phyloP scores from a whole-genome alignment of 805 yeast species.

The Candida oleophila region DNA sequence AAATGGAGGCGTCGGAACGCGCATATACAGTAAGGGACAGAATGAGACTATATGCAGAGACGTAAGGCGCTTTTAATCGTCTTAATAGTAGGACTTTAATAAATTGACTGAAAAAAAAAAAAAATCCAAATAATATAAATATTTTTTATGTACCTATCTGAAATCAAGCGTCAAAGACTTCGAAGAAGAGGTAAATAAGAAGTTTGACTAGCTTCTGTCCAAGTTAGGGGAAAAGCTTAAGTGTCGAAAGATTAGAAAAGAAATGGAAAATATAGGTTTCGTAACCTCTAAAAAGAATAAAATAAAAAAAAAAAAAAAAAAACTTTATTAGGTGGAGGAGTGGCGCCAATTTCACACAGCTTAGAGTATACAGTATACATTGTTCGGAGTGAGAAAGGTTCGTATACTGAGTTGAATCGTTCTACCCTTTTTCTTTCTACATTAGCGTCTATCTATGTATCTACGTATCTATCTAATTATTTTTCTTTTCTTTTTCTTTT shows the following conservation, averaged over 20 bases:
- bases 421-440: not conserved
- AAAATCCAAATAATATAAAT: not conserved
- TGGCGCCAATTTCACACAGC: not conserved
- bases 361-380: not conserved
- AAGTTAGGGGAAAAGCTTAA: not conserved
- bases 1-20: conserved; percentile 1
- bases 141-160: not conserved
- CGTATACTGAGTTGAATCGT: not conserved
- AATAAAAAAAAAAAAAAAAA: no score
- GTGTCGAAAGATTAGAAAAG: not conserved
- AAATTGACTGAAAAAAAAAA: not conserved
- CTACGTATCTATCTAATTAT: no score
- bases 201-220: not conserved
- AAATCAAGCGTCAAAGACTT: not conserved
- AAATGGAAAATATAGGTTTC: no score
- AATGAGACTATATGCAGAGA: not conserved
- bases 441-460: no score
- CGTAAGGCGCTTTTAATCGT: conserved; percentile 1
- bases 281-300: no score
- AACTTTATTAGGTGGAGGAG: not conserved
- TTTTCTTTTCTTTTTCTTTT: no score
- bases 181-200: not conserved
- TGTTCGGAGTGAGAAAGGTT: not conserved
- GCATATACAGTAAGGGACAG: conserved; percentile 1
- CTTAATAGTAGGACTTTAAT: no score